Conservation (phyloP, 2,329 filamentous ascomycete genomes). For the Furcasterigmium sp. region DNA sequence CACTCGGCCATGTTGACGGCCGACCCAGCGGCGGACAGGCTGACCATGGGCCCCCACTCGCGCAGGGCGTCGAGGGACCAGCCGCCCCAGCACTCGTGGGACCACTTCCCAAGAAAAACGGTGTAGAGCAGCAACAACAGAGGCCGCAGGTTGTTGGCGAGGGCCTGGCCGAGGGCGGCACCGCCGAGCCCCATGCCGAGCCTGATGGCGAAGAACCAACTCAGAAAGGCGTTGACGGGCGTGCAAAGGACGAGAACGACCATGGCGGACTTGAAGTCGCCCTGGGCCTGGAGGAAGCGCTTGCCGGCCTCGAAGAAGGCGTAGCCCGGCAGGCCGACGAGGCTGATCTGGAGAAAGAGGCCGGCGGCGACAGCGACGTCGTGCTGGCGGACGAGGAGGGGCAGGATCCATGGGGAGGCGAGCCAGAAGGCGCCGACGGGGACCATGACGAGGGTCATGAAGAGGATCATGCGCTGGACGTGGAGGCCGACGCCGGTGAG, state of each 20-base stretch:
- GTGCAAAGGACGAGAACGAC: constrained; percentile 39
- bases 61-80: constrained; percentile 27
- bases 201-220: constrained; percentile 40
- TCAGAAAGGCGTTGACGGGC: constrained; percentile 41
- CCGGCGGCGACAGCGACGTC: constrained; percentile 43
- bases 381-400: constrained; percentile 39
- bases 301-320: constrained; percentile 49
- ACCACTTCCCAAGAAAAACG: constrained; percentile 33
- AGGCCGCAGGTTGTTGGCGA: constrained; percentile 43
- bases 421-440: constrained; percentile 45
- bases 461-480: constrained; percentile 44
- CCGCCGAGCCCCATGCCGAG: constrained; percentile 41
- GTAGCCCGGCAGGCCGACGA: constrained; percentile 47
- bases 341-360: constrained; percentile 39
- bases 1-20: constrained; percentile 35
- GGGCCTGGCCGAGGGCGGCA: constrained; percentile 42
- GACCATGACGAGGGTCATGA: constrained; percentile 40
- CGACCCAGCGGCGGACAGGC: constrained; percentile 30
- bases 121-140: constrained; percentile 40
- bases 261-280: constrained; percentile 44
- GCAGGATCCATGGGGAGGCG: constrained; percentile 38
- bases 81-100: constrained; percentile 37
- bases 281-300: constrained; percentile 49
- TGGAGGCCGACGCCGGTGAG: constrained; percentile 43
- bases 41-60: constrained; percentile 34